Conservation (phyloP, 192 early-diverging fungal genomes). For the Gonapodya prolifera region DNA sequence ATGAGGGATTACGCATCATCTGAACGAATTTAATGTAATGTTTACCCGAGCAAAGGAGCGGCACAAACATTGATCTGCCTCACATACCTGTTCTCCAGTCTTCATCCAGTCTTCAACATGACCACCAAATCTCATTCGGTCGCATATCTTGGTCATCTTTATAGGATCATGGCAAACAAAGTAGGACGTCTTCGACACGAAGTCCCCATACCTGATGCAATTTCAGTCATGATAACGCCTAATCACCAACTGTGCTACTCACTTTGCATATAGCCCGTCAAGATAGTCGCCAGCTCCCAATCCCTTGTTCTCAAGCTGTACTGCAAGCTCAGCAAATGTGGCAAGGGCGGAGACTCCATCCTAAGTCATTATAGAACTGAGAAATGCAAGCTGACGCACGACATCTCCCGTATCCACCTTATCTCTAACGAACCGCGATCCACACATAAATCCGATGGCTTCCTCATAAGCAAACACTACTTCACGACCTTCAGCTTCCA, state of each 20-base stretch:
- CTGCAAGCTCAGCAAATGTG: conserved; percentile 62
- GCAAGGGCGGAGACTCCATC: conserved; percentile 81
- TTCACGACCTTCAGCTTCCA: conserved; percentile 49
- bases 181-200: conserved; percentile 76
- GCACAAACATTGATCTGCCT: conserved; percentile 13
- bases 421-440: conserved; percentile 57
- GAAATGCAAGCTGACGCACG: background rate
- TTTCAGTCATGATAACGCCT: background rate
- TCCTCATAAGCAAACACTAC: conserved; percentile 86
- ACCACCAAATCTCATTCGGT: conserved; percentile 65
- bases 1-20: conserved; percentile 8
- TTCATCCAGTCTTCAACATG: background rate
- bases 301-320: conserved; percentile 49
- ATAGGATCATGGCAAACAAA: conserved; percentile 67
- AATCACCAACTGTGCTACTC: conserved; percentile 7
- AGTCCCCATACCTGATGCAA: conserved; percentile 49
- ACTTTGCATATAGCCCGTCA: conserved; percentile 58
- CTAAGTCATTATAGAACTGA: conserved; percentile 2
- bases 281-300: conserved; percentile 51
- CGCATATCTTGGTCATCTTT: conserved; percentile 61
- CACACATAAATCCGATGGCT: conserved; percentile 78
- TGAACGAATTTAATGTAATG: conserved; percentile 7
- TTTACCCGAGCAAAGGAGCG: background rate
- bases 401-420: conserved; percentile 24
- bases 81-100: conserved; percentile 15